These are phyloP conservation scores for Aspergillus quadricinctus DNA, from an alignment of 2,329 filamentous ascomycete species.

Conservation along the genomic window DNA sequence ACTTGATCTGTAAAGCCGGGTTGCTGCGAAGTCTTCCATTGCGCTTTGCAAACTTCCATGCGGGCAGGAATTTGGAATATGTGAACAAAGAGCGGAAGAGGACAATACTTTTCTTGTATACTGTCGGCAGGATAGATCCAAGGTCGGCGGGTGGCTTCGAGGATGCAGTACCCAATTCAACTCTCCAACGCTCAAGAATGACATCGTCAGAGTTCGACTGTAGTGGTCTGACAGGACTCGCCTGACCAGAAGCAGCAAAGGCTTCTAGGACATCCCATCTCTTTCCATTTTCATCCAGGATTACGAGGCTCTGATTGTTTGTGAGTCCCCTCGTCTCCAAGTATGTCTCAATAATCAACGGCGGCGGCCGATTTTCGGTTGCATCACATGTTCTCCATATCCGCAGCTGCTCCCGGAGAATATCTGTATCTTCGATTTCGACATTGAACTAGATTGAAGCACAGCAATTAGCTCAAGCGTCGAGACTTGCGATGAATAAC, in stretches of 20 bases:
- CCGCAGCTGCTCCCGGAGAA: constrained; percentile 74
- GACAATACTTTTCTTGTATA: constrained; percentile 97
- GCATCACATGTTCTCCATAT: constrained; percentile 79
- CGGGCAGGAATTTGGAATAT: constrained; percentile 74
- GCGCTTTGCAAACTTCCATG: constrained; percentile 77
- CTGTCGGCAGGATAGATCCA: constrained; percentile 66
- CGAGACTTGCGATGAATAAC: not conserved
- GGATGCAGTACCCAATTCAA: constrained; percentile 67
- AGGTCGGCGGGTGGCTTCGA: constrained; percentile 53
- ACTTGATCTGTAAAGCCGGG: constrained; percentile 67
- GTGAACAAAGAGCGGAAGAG: constrained; percentile 87
- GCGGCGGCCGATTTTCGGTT: constrained; percentile 70
- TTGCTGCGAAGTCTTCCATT: constrained; percentile 64
- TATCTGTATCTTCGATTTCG: constrained; percentile 86
- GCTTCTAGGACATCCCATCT: constrained; percentile 88
- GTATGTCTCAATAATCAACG: constrained; percentile 86
- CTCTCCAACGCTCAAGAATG: constrained; percentile 83
- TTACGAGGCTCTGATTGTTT: constrained; percentile 79
- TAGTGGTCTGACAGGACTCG: constrained; percentile 36
- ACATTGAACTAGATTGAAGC: constrained; percentile 74
- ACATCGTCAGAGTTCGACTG: constrained; percentile 62
- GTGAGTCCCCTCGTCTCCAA: constrained; percentile 75
- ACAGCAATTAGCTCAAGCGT: constrained; percentile 1
- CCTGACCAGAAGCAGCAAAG: constrained; percentile 59
- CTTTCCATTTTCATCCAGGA: constrained; percentile 84